These are phyloP conservation scores for Zasmidium citrigriseum DNA, from an alignment of 2,329 filamentous ascomycete genomes.

Conservation along the genomic window DNA sequence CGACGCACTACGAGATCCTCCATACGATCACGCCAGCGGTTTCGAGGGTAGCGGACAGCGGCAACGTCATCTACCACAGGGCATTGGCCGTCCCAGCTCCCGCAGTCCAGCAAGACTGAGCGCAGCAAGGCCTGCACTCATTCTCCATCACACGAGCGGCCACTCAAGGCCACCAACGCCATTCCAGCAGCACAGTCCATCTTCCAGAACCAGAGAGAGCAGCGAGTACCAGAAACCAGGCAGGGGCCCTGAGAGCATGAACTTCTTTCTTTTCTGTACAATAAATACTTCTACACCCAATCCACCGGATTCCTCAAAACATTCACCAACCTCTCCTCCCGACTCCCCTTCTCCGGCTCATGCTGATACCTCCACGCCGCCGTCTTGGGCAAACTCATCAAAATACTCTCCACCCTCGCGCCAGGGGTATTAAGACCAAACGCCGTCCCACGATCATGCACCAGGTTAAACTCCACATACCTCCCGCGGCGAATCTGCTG, in stretches of 20 bases:
- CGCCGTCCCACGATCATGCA: conserved; percentile 91
- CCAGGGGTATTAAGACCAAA: conserved; percentile 94
- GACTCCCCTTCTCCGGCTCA: conserved; percentile 70
- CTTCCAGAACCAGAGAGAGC: no score
- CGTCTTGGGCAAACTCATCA: conserved; percentile 94
- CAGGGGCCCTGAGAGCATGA: background rate
- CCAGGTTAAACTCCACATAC: conserved; percentile 98
- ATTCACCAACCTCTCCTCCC: conserved; percentile 79
- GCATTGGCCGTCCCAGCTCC: no score
- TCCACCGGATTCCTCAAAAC: conserved; percentile 64
- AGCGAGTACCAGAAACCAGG: no score
- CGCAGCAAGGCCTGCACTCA: no score
- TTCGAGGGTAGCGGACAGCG: background rate
- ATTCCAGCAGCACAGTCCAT: no score
- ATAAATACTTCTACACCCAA: conserved; percentile 50
- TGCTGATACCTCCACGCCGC: conserved; percentile 98
- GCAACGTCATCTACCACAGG: background rate
- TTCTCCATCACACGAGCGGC: no score
- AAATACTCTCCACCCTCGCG: conserved; percentile 88
- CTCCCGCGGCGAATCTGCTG: conserved; percentile 91
- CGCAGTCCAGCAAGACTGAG: no score
- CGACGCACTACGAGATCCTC: no score
- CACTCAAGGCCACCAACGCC: no score
- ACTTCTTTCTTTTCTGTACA: background rate
- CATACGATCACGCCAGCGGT: no score